phyloP scores from a whole-genome alignment of 2,329 filamentous ascomycete genomes.

The Fusarium domesticum region DNA sequence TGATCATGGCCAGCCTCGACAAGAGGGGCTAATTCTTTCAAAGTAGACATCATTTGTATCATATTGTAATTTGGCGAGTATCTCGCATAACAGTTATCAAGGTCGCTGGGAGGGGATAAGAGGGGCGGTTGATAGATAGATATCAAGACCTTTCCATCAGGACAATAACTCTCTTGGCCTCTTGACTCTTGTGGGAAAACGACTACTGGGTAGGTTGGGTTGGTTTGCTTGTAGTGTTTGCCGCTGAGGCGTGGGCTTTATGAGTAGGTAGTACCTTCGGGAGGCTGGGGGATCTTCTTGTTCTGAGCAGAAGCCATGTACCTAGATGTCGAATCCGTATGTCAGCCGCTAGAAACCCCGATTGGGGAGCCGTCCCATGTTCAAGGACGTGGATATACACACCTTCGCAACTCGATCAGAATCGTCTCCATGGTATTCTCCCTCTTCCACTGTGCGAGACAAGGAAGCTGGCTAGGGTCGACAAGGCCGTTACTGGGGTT shows the following conservation, averaged over 20 bases:
- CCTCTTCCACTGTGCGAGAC: slow-evolving; percentile 84
- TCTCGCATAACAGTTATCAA: slow-evolving; percentile 17
- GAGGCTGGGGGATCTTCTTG: slow-evolving; percentile 93
- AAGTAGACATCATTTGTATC: slow-evolving; percentile 23
- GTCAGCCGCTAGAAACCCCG: too few species aligned
- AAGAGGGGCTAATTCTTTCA: slow-evolving; percentile 6
- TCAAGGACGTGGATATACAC: too few species aligned
- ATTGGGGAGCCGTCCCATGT: too few species aligned
- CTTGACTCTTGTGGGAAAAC: background rate
- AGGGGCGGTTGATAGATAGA: slow-evolving; percentile 2
- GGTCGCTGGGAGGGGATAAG: slow-evolving; percentile 11
- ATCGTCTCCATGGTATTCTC: slow-evolving; percentile 95
- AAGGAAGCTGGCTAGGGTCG: slow-evolving; percentile 78
- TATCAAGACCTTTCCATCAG: background rate
- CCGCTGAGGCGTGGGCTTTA: slow-evolving; percentile 17
- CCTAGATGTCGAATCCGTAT: slow-evolving; percentile 46
- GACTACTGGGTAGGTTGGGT: background rate
- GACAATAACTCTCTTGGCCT: background rate
- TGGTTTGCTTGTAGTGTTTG: background rate
- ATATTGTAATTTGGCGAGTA: slow-evolving; percentile 29
- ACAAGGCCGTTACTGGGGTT: slow-evolving; percentile 77
- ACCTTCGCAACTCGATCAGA: slow-evolving; percentile 81
- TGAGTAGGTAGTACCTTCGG: slow-evolving; percentile 67
- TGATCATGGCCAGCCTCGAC: slow-evolving; percentile 20
- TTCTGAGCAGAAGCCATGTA: slow-evolving; percentile 90